Conservation (phyloP, 2,329 filamentous ascomycete genomes). For the Penicillium vulpinum region DNA sequence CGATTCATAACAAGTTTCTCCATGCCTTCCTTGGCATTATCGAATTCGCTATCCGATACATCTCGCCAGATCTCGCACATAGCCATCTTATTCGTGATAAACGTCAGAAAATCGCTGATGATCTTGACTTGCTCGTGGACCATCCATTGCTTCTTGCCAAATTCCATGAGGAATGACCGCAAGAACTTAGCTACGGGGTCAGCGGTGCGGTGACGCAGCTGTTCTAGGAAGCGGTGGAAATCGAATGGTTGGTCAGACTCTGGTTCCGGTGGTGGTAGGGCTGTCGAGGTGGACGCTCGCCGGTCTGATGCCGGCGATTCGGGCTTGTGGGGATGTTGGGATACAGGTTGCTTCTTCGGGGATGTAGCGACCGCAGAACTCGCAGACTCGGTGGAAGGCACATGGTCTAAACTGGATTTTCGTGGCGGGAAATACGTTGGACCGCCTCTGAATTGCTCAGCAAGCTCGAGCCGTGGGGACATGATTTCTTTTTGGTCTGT, state of each 20-base stretch:
- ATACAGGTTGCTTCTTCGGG: slow-evolving; percentile 25
- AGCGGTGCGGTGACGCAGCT: slow-evolving; percentile 93
- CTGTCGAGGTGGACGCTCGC: slow-evolving; percentile 38
- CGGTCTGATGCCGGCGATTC: slow-evolving; percentile 27
- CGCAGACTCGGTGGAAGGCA: slow-evolving; percentile 46
- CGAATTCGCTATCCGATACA: slow-evolving; percentile 94
- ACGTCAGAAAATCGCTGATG: slow-evolving; percentile 91
- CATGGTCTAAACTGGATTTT: slow-evolving; percentile 80
- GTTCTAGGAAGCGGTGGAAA: slow-evolving; percentile 95
- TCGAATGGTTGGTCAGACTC: slow-evolving; percentile 90
- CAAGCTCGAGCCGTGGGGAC: slow-evolving; percentile 81
- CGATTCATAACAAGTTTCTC: slow-evolving; percentile 99
- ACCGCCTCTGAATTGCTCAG: slow-evolving; percentile 72
- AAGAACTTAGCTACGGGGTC: slow-evolving; percentile 95
- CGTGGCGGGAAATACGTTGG: slow-evolving; percentile 73
- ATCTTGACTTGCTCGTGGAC: slow-evolving; percentile 99
- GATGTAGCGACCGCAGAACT: slow-evolving; percentile 24
- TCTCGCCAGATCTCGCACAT: slow-evolving; percentile 95
- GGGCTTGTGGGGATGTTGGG: slow-evolving; percentile 28
- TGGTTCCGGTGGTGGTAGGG: slow-evolving; percentile 70
- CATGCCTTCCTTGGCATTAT: slow-evolving; percentile 98
- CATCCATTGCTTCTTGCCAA: slow-evolving; percentile 98
- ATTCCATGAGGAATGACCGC: slow-evolving; percentile 90
- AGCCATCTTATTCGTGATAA: slow-evolving; percentile 98
- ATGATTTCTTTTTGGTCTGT: slow-evolving; percentile 81